Evolutionary conservation across 1,284 basidiomycete species (phyloP).

Genomic region (Apiotrichum mycotoxinovorans): DNA sequence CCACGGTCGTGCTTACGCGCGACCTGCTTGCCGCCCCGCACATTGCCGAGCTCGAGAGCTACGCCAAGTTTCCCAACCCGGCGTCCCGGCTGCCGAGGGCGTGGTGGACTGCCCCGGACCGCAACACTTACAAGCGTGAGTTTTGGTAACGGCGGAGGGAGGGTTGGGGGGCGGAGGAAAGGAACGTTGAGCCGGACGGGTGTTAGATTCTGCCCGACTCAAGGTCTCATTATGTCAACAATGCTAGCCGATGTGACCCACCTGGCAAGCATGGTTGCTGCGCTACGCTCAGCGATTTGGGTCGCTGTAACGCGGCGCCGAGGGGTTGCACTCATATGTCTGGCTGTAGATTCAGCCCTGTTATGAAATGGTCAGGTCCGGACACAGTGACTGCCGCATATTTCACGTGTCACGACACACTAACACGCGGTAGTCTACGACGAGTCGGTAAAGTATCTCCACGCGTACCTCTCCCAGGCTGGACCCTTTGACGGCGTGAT

Average conservation of each 20-base stretch:
- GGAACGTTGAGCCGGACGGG: too few relatives aligned
- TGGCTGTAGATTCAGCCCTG: too few relatives aligned
- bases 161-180: neutral
- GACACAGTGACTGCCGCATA: too few relatives aligned
- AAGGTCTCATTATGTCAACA: too few relatives aligned
- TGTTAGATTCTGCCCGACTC: too few relatives aligned
- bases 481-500: conserved; percentile 63
- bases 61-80: neutral
- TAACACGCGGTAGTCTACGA: conserved; percentile 55
- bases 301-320: too few relatives aligned
- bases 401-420: too few relatives aligned
- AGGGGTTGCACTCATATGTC: too few relatives aligned
- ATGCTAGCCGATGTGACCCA: too few relatives aligned
- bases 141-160: neutral
- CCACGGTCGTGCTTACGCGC: conserved; percentile 57
- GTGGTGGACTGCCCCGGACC: conserved; percentile 11
- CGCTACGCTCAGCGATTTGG: too few relatives aligned
- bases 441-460: conserved; percentile 54
- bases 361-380: too few relatives aligned
- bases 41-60: conserved; percentile 5
- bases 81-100: neutral
- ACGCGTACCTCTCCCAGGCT: conserved; percentile 42
- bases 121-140: conserved; percentile 7
- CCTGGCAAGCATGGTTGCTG: too few relatives aligned
- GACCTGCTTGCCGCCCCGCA: conserved; percentile 2